phyloP scores from a whole-genome alignment of 768 basidiomycete genomes.

The Nidula microcarpa region DNA sequence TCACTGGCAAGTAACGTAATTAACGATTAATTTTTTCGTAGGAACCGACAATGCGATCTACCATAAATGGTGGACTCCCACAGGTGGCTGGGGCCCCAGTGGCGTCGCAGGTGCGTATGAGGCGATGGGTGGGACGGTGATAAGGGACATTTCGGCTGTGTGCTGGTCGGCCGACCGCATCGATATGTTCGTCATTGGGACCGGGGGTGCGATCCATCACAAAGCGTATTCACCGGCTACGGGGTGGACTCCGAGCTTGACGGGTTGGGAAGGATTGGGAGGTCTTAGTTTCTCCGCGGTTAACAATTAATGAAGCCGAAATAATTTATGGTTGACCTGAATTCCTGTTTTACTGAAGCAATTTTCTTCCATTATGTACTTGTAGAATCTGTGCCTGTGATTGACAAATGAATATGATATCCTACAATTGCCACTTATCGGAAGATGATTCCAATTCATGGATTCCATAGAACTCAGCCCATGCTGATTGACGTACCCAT shows the following conservation, averaged over 20 bases:
- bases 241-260: neutral
- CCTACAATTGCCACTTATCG: too few relatives aligned
- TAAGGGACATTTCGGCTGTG: slow-evolving; percentile 4
- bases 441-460: too few relatives aligned
- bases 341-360: too few relatives aligned
- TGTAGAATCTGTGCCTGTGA: too few relatives aligned
- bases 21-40: neutral
- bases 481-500: slow-evolving; percentile 54
- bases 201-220: neutral
- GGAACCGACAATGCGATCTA: slow-evolving; percentile 1
- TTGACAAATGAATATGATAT: too few relatives aligned
- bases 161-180: slow-evolving; percentile 3
- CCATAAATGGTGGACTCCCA: slow-evolving; percentile 2
- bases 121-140: neutral
- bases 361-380: too few relatives aligned
- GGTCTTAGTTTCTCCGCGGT: neutral
- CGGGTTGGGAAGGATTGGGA: neutral
- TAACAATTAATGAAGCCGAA: neutral
- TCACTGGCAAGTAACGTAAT: neutral
- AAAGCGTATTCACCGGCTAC: neutral
- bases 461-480: slow-evolving; percentile 32
- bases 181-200: slow-evolving; percentile 5
- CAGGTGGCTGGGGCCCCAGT: neutral
- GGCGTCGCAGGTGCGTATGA: neutral
- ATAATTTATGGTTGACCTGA: too few relatives aligned